phyloP scores from a whole-genome alignment of 805 yeast species.

The Yarrowia deformans region DNA sequence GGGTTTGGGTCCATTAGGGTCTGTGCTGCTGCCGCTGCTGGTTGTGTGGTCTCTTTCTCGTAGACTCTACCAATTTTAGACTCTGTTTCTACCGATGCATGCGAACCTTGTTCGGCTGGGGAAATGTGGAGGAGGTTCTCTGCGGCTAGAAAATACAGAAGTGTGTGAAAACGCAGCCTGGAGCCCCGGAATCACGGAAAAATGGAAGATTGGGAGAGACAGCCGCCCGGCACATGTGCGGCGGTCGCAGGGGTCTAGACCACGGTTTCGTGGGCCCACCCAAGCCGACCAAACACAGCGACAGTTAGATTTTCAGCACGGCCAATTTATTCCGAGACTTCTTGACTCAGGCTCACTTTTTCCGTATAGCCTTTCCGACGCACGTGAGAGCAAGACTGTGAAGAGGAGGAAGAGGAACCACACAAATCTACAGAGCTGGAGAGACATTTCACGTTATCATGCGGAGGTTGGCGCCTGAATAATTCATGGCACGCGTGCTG shows the following conservation, averaged over 20 bases:
- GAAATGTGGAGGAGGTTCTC: slow-evolving; percentile 27
- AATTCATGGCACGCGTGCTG: background rate
- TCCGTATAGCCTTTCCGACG: slow-evolving; percentile 37
- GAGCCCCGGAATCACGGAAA: background rate
- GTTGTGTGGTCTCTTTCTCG: slow-evolving; percentile 10
- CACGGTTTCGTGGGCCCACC: background rate
- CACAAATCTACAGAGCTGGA: background rate
- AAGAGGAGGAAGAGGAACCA: background rate
- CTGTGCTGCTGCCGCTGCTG: background rate
- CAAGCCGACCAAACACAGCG: background rate
- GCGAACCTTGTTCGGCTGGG: slow-evolving; percentile 33
- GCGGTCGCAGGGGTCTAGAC: background rate
- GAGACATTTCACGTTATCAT: background rate
- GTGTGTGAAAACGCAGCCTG: background rate
- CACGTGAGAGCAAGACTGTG: slow-evolving; percentile 27
- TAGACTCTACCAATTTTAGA: slow-evolving; percentile 2
- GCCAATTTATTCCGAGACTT: slow-evolving; percentile 29
- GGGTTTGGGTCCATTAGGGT: slow-evolving; percentile 12
- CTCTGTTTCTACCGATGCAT: slow-evolving; percentile 23
- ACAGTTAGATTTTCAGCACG: slow-evolving; percentile 8
- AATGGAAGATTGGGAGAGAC: background rate
- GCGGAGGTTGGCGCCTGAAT: background rate
- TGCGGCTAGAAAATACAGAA: slow-evolving; percentile 18
- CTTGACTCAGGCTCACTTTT: slow-evolving; percentile 37
- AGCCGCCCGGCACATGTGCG: background rate